A percentile compares a stretch with the other conserved stretches of the same genome.
Conservation (phyloP, 164 flowering plant genomes). For the Kingdonia uniflora region DNA sequence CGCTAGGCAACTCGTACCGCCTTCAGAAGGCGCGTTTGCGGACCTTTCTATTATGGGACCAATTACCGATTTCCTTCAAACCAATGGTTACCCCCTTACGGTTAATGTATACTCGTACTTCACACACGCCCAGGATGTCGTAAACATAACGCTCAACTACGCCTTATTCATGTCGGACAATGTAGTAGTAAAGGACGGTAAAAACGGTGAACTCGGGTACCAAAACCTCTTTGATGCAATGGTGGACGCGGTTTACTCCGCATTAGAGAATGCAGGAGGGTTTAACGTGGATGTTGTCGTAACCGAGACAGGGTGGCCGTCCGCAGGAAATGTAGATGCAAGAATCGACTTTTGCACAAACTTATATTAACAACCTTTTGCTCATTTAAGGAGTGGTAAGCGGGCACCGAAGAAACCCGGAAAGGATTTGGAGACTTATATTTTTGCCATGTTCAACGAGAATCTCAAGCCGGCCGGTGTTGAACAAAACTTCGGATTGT, state of each 20-base stretch:
- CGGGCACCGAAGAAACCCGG: conserved; percentile 22
- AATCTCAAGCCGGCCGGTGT: conserved; percentile 11
- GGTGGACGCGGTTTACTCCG: conserved; percentile 23
- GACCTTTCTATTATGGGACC: not conserved
- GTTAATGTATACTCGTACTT: conserved; percentile 24
- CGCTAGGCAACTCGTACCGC: not conserved
- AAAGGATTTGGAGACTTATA: conserved; percentile 4
- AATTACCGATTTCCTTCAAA: not conserved
- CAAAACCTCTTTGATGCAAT: conserved; percentile 21
- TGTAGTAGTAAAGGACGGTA: conserved; percentile 14
- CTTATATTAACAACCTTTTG: conserved; percentile 13
- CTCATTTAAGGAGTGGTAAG: not conserved
- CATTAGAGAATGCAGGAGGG: conserved; percentile 16
- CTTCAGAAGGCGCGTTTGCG: not conserved
- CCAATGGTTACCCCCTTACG: conserved; percentile 10
- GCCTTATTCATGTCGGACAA: conserved; percentile 2
- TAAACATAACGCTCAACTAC: conserved; percentile 6
- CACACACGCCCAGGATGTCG: conserved; percentile 9
- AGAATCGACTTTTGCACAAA: conserved; percentile 9
- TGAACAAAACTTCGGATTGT: conserved; percentile 18
- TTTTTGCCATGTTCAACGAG: conserved; percentile 23
- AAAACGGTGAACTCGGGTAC: conserved; percentile 10
- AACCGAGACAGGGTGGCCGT: conserved; percentile 29
- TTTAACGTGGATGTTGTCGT: conserved; percentile 8
- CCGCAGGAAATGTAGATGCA: conserved; percentile 18